Evolutionary conservation across 495 filamentous ascomycete genomes (phyloP).

Genomic region (Pyrenula massariospora): DNA sequence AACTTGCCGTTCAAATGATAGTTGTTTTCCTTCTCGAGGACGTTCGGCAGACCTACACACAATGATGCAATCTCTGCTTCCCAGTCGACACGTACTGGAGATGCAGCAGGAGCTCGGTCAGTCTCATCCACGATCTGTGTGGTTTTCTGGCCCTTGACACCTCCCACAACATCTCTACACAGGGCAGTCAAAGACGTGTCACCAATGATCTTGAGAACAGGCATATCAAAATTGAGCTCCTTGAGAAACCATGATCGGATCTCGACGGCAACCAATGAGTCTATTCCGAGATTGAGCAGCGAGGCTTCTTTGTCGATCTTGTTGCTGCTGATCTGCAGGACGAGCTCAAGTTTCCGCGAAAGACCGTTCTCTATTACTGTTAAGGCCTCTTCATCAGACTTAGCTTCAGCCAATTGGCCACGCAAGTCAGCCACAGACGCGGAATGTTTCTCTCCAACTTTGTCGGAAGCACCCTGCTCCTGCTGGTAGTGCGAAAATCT

Average conservation of each 20-base stretch:
- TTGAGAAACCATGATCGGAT: slow-evolving; percentile 25
- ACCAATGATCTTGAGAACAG: slow-evolving; percentile 39
- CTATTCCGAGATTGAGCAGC: slow-evolving; percentile 21
- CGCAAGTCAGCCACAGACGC: too few relatives aligned
- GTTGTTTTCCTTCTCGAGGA: too few relatives aligned
- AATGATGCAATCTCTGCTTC: too few relatives aligned
- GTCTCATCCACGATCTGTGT: too few relatives aligned
- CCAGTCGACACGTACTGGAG: too few relatives aligned
- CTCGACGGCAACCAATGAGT: slow-evolving; percentile 23
- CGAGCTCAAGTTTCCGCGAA: background rate
- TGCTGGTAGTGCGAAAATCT: background rate
- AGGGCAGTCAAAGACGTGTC: too few relatives aligned
- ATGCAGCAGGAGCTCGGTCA: too few relatives aligned
- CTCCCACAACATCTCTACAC: too few relatives aligned
- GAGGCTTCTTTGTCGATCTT: slow-evolving; percentile 6
- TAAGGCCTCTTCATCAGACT: background rate
- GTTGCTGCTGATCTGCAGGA: background rate
- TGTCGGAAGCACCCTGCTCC: background rate
- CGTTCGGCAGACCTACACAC: too few relatives aligned
- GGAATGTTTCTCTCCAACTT: too few relatives aligned
- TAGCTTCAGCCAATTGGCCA: background rate
- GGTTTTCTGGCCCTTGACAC: too few relatives aligned
- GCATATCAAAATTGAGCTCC: slow-evolving; percentile 25
- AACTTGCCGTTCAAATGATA: background rate
- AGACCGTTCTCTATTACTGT: background rate